Evolutionary conservation across 257 asterid genomes (phyloP), one percentile per base, ranked within the genome.

Genomic region (Solanum phureja): DNA sequence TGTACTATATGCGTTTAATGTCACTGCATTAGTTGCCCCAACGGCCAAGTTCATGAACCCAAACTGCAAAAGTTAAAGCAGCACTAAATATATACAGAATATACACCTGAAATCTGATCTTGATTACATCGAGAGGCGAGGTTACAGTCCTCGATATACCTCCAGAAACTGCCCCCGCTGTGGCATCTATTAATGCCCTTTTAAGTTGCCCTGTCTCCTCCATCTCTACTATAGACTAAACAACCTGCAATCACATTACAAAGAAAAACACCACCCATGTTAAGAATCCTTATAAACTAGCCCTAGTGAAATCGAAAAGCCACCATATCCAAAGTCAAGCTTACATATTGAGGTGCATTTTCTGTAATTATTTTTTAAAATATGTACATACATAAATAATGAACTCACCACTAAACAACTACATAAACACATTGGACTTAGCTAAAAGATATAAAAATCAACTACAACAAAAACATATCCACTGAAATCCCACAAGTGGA

Each of bases 41-140:
- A 35, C 1, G 29, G 81, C 8, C 46, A 74, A 35, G 18, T 21
- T 19, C 49, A 21, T 35, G 82, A 10, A 19, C 49, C 49, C 83
- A 74, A 74, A 74, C 18, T 34, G 18, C 52, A 35, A 74, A 74
- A 74, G 82, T 35, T 35, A 74, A 74, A 37, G 23, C 52, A 74
- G 19, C 52, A 74, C 52, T 21, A 74, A 35, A 35, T 21, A 21
- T 74, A 74, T 23, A 14, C 52, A 74, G 31, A 35, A 35, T 74
- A 74, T 35, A 35, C 83, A 93, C 98, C 98, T 94, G 98, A 90
- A 94, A 94, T 88, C 98, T 90, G 76, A 93, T 94, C 90, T 94
- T 94, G 85, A 94, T 93, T 34, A 94, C 98, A 90, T 94, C 98
- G 38, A 94, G 94, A 21, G 98, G 98, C 6, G 98, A 94, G 1